A percentile compares a stretch with the other conserved stretches of the same genome.
phyloP scores from a whole-genome alignment of 129 eudicot species.

The Cynara cardunculus region DNA sequence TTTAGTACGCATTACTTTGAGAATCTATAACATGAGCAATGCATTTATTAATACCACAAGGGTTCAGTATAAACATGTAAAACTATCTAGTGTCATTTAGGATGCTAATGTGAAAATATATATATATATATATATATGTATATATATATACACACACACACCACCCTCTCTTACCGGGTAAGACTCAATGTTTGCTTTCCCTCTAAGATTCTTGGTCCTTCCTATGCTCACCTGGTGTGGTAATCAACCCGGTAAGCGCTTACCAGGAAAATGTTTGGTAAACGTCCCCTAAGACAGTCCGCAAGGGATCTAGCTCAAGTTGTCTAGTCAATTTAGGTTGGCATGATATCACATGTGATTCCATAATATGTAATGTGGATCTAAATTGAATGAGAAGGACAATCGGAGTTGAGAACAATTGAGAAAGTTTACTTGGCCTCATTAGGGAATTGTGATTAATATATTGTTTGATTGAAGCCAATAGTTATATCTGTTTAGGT shows the following conservation, averaged over 20 bases:
- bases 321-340: not conserved
- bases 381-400: not conserved
- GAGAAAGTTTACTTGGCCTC: not conserved
- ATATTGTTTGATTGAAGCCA: not conserved
- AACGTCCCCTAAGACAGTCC: too few relatives aligned
- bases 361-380: not conserved
- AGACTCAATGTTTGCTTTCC: too few relatives aligned
- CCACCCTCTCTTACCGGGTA: too few relatives aligned
- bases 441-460: too few relatives aligned
- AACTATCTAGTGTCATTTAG: not conserved
- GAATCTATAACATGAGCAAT: not conserved
- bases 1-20: constrained; percentile 5
- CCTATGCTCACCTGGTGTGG: too few relatives aligned
- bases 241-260: too few relatives aligned
- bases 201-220: too few relatives aligned
- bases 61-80: not conserved
- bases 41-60: not conserved
- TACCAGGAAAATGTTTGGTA: too few relatives aligned
- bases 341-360: not conserved
- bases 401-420: not conserved
- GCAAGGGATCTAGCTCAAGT: too few relatives aligned
- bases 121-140: too few relatives aligned
- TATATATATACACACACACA: too few relatives aligned
- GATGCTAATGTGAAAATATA: not conserved
- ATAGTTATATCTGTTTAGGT: not conserved